Conservation (phyloP, 441 rosid species). For the Populus hybrid region DNA sequence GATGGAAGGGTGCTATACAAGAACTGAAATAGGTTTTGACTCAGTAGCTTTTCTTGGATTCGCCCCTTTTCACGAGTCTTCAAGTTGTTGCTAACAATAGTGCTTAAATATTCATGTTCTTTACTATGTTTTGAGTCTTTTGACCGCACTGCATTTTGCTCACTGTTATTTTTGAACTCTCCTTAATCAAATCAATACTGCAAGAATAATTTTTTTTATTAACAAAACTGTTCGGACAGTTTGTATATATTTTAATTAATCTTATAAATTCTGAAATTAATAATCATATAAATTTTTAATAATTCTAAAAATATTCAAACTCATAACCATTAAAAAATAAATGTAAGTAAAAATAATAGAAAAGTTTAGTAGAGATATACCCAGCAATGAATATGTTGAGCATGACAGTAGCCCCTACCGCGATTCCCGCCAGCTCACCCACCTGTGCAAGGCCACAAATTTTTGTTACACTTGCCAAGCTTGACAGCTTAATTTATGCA, state of each 20-base stretch:
- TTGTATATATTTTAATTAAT: too few species aligned
- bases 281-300: too few species aligned
- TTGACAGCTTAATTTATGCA: slow-evolving; percentile 6
- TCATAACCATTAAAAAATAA: too few species aligned
- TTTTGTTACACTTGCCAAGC: neutral
- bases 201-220: too few species aligned
- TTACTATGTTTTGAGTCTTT: neutral
- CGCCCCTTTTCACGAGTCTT: too few species aligned
- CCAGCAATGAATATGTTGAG: slow-evolving; percentile 89
- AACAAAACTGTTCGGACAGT: rapidly evolving
- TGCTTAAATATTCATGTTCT: neutral
- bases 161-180: neutral
- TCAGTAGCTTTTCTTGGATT: neutral
- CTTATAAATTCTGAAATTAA: too few species aligned
- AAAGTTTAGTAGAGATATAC: slow-evolving; percentile 23
- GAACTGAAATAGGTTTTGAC: neutral
- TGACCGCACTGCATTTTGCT: neutral
- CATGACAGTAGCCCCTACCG: slow-evolving; percentile 93
- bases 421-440: slow-evolving; percentile 88
- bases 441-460: slow-evolving; percentile 46
- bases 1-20: neutral
- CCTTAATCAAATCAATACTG: neutral
- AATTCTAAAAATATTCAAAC: too few species aligned
- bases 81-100: neutral
- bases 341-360: neutral